A percentile compares a stretch with the other conserved stretches of the same genome.
phyloP scores from a whole-genome alignment of 2,329 filamentous ascomycete species.

The Arachnomyces sp. region DNA sequence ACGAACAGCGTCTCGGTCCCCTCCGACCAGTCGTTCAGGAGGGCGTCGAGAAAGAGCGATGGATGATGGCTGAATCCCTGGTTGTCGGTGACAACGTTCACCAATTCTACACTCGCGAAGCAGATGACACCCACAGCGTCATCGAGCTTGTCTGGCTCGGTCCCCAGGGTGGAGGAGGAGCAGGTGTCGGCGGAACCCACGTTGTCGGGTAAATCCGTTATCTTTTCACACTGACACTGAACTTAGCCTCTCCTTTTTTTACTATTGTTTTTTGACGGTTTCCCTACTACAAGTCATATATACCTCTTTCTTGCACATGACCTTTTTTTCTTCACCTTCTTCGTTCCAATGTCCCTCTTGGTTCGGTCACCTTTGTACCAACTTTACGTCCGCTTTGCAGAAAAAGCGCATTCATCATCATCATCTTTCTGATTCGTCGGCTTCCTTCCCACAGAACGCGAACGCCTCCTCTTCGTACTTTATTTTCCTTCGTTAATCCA shows the following conservation, averaged over 20 bases:
- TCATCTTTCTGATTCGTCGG: no score
- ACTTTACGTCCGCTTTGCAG: conserved; percentile 2
- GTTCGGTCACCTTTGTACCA: background rate
- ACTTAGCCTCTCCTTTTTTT: conserved; percentile 27
- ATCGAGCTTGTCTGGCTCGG: conserved; percentile 39
- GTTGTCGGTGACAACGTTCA: conserved; percentile 36
- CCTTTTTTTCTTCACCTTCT: conserved; percentile 6
- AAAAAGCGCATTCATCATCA: no score
- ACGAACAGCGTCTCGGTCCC: conserved; percentile 32
- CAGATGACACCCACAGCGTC: conserved; percentile 32
- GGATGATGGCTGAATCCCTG: conserved; percentile 30
- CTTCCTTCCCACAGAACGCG: no score
- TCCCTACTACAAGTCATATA: conserved; percentile 13
- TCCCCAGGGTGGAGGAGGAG: conserved; percentile 30
- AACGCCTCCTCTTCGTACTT: no score
- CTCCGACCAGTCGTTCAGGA: conserved; percentile 32
- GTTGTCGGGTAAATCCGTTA: conserved; percentile 21
- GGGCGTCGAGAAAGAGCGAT: conserved; percentile 34
- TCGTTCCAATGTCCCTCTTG: background rate
- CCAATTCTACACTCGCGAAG: conserved; percentile 34
- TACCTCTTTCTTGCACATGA: conserved; percentile 28
- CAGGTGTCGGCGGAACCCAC: conserved; percentile 24
- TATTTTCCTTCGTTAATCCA: no score
- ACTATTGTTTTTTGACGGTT: conserved; percentile 20
- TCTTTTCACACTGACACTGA: conserved; percentile 16